Base-by-base conservation (phyloP, 345 rosid species). In the Iberis pinnata region DNA sequence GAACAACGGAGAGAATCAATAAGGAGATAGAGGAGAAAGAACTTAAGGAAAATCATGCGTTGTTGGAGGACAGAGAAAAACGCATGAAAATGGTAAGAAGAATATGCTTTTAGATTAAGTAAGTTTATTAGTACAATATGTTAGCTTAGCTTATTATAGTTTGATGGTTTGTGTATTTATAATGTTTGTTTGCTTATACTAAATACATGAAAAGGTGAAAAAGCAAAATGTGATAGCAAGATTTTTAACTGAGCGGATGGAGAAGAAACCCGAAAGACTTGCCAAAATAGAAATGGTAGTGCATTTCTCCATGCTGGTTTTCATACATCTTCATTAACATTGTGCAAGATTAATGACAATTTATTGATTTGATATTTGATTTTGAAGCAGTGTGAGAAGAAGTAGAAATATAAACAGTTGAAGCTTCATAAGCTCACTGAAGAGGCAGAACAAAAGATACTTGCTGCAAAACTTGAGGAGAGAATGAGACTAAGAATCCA, bases 401-500 rank as follows among this genome's bases (percentile, higher is more conserved):
- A 81, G 65, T 71, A 86, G 35, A 86, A 73, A n/a, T n/a, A n/a
- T n/a, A n/a, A n/a, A 70, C 73, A 92, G 81, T 78, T 75, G 47
- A 86, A 76, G 61, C 74, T 65, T 37, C 97, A 76, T 69, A 86
- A 83, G 88, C 76, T 78, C 55, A 83, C 84, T 4, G 96, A 88
- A 57, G 99, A 93, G 67, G 92, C 87, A 8, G 99, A 93, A 69
- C 88, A 88, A 64, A 88, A 84, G 75, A 75, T 94, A 75, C 95
- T 80, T 56, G 89, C 92, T 0, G 73, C 94, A 41, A 84, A 88
- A 63, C 63, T 58, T 42, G 95, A 80, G 72, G 89, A 80, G 55
- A 71, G 93, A 70, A 80, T 75, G 58, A 80, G 47, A 32, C 92
- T 82, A 69, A 82, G 97, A 68, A 82, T 82, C 41, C 87, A 69